Evolutionary conservation across 2,329 filamentous ascomycete genomes (phyloP).

Genomic region (Fusarium paranaense): DNA sequence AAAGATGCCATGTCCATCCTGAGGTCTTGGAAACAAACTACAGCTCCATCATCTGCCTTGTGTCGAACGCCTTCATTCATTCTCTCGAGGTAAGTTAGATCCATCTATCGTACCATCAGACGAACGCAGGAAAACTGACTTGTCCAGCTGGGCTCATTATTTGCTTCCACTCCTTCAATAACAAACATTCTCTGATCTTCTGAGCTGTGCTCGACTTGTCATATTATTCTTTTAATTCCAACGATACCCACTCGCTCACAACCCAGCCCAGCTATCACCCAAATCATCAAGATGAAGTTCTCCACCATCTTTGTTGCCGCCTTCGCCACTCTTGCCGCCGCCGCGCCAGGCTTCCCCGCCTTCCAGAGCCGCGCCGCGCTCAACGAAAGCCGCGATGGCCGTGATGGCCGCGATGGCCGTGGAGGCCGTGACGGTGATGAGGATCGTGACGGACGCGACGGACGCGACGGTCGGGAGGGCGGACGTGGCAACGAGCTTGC

Average conservation of each 20-base stretch:
- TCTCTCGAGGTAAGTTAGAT: constrained; percentile 31
- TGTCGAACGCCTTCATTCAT: constrained; percentile 21
- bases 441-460: constrained; percentile 26
- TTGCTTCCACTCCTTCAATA: constrained; percentile 30
- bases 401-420: not conserved
- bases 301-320: constrained; percentile 57
- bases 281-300: constrained; percentile 61
- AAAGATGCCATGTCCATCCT: constrained; percentile 8
- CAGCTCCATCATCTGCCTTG: not conserved
- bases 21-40: not conserved
- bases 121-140: not conserved
- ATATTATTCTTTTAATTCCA: constrained; percentile 21
- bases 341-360: constrained; percentile 55
- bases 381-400: constrained; percentile 15
- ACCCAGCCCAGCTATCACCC: not conserved
- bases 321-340: constrained; percentile 58
- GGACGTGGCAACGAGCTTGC: constrained; percentile 54
- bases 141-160: constrained; percentile 33
- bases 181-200: constrained; percentile 7
- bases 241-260: constrained; percentile 8
- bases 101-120: not conserved
- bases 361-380: constrained; percentile 10
- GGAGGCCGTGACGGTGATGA: not conserved
- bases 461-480: constrained; percentile 51
- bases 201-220: constrained; percentile 38